Conservation (phyloP, 2,329 filamentous ascomycete species). For the Colletotrichum sublineola region DNA sequence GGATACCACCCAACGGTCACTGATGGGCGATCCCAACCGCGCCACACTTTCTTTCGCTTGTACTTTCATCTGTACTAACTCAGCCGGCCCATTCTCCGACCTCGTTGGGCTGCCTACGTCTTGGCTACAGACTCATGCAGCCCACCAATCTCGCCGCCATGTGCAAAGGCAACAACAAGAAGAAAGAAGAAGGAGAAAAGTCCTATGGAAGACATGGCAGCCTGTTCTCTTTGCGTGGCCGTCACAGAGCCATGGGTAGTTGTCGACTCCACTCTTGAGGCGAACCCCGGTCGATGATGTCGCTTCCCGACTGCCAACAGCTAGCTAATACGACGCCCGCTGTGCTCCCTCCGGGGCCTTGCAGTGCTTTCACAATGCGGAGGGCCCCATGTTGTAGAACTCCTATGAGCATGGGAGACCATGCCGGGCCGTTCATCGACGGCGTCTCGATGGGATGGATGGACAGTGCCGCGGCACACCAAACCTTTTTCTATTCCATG, state of each 20-base stretch:
- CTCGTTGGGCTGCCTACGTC: slow-evolving; percentile 31
- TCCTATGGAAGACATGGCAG: slow-evolving; percentile 19
- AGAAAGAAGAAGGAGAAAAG: not conserved
- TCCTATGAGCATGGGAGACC: not conserved
- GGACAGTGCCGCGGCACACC: not conserved
- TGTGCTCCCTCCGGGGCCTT: not conserved
- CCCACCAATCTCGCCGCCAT: slow-evolving; percentile 1
- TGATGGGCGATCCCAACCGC: slow-evolving; percentile 7
- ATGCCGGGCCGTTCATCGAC: not conserved
- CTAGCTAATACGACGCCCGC: slow-evolving; percentile 7
- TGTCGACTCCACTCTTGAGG: slow-evolving; percentile 35
- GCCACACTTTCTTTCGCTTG: not conserved
- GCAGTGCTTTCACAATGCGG: slow-evolving; percentile 6
- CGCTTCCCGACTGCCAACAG: slow-evolving; percentile 18
- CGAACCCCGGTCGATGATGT: slow-evolving; percentile 38
- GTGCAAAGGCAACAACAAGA: not conserved
- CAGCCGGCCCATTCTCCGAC: slow-evolving; percentile 29
- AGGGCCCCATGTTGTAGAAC: not conserved
- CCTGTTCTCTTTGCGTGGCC: slow-evolving; percentile 15
- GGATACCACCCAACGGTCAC: not conserved
- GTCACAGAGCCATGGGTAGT: slow-evolving; percentile 19
- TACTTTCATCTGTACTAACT: not conserved
- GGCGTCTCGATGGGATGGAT: not conserved
- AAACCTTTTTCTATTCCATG: not conserved
- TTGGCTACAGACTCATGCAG: slow-evolving; percentile 27